Percentiles rank a stretch among this genome's conserved stretches.
Evolutionary conservation across 2,329 filamentous ascomycete species (phyloP).

Genomic region (Trichothecium sympodiale): DNA sequence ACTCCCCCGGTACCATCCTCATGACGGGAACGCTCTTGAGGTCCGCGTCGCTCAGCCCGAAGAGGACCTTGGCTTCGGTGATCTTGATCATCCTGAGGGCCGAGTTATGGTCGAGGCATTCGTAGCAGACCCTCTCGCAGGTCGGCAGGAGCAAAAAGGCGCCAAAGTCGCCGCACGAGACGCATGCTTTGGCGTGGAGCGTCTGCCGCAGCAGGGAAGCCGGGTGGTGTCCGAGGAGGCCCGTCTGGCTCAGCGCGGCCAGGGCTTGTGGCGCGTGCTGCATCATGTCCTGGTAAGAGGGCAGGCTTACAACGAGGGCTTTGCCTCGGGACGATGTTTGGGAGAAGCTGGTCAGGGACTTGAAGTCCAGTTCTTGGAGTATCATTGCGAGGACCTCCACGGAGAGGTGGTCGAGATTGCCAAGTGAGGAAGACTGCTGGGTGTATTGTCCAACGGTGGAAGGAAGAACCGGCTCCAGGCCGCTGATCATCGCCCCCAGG

Average conservation of each 20-base stretch:
- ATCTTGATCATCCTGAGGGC: slow-evolving; percentile 14
- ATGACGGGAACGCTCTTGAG: too few relatives aligned
- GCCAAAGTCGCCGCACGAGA: slow-evolving; percentile 16
- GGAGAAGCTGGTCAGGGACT: slow-evolving; percentile 17
- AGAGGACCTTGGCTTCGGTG: slow-evolving; percentile 6
- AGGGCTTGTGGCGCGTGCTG: slow-evolving; percentile 24
- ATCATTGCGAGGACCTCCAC: slow-evolving; percentile 13
- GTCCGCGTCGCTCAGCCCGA: too few relatives aligned
- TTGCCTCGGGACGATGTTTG: slow-evolving; percentile 13
- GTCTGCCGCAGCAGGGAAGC: slow-evolving; percentile 10
- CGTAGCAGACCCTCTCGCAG: slow-evolving; percentile 18
- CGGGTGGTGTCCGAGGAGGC: slow-evolving; percentile 11
- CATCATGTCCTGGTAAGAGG: slow-evolving; percentile 28
- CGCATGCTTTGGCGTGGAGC: slow-evolving; percentile 14
- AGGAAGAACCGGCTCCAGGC: too few relatives aligned
- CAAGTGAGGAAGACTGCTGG: too few relatives aligned
- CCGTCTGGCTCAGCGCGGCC: slow-evolving; percentile 12
- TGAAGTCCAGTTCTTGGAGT: slow-evolving; percentile 16
- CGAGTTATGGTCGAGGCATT: slow-evolving; percentile 15
- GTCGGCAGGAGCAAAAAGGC: slow-evolving; percentile 19
- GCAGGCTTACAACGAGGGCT: slow-evolving; percentile 14
- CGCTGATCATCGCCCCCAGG: too few relatives aligned
- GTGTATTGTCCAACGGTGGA: too few relatives aligned
- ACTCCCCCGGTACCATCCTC: too few relatives aligned
- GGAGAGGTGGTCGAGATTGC: too few relatives aligned